A percentile compares a stretch with the other conserved stretches of the same genome.
Conservation (phyloP, 352 stramenopile species). For the Phytophthora palmivora region DNA sequence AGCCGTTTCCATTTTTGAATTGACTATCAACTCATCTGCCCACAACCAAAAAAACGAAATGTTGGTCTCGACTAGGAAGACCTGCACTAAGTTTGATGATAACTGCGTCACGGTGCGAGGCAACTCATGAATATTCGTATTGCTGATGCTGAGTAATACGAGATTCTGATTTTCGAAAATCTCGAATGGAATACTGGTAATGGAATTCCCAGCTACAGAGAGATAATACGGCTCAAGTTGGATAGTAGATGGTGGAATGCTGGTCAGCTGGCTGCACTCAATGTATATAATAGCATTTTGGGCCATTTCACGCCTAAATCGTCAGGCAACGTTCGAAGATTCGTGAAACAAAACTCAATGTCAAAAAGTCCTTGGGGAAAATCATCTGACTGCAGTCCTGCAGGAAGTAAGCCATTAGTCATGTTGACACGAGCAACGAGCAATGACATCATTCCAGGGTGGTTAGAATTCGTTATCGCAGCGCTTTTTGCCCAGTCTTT, state of each 20-base stretch:
- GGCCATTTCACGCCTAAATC: conserved; percentile 45
- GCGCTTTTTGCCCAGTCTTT: conserved; percentile 27
- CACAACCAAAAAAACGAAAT: conserved; percentile 26
- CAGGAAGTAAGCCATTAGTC: conserved; percentile 27
- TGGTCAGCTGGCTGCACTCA: conserved; percentile 29
- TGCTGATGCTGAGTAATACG: conserved; percentile 19
- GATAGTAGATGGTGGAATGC: conserved; percentile 21
- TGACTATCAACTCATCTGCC: conserved; percentile 16
- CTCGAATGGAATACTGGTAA: conserved; percentile 20
- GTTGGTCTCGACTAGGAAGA: conserved; percentile 16
- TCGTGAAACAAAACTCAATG: conserved; percentile 47
- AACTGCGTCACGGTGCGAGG: conserved; percentile 23
- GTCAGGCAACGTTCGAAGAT: conserved; percentile 34
- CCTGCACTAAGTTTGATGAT: conserved; percentile 3
- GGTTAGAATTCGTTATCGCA: conserved; percentile 21
- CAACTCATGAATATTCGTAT: conserved; percentile 27
- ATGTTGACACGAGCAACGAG: conserved; percentile 38
- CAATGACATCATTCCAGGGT: conserved; percentile 33
- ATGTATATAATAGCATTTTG: conserved; percentile 12
- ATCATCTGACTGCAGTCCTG: conserved; percentile 34
- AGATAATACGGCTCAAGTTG: conserved; percentile 30
- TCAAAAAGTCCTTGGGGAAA: conserved; percentile 39
- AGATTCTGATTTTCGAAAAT: conserved; percentile 30
- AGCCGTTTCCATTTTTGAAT: neutral
- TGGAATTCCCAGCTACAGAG: conserved; percentile 37